A percentile compares a stretch with the other conserved stretches of the same genome.
These are phyloP conservation scores for Silene uniflora DNA, from an alignment of 148 eudicot species.

Conservation along the genomic window DNA sequence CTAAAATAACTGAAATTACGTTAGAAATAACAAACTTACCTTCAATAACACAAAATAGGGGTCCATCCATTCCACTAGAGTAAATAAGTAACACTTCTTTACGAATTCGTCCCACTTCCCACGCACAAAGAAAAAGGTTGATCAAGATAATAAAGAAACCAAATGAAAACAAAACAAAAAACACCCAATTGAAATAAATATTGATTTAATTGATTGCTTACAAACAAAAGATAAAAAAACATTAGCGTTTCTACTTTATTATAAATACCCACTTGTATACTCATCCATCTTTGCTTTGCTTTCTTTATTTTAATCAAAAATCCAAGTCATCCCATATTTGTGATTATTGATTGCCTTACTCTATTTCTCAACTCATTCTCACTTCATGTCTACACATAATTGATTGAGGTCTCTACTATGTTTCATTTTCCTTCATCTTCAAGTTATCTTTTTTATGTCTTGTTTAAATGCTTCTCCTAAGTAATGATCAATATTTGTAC, in stretches of 20 bases:
- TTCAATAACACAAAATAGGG: too few species aligned
- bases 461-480: neutral
- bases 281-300: conserved; percentile 22
- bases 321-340: conserved; percentile 23
- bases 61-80: neutral
- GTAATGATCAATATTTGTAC: too few species aligned
- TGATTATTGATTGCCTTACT: conserved; percentile 22
- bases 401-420: conserved; percentile 22
- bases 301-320: conserved; percentile 22
- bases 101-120: conserved; percentile 27
- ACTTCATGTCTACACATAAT: neutral
- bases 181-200: conserved; percentile 15
- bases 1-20: too few species aligned
- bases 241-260: conserved; percentile 21
- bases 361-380: neutral
- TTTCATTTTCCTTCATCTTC: neutral
- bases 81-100: neutral
- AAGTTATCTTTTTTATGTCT: neutral
- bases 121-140: conserved; percentile 14
- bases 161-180: neutral
- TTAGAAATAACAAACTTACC: too few species aligned
- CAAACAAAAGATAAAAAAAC: neutral
- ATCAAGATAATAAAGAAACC: neutral
- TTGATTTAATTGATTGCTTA: conserved; percentile 10
- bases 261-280: conserved; percentile 31